These are phyloP conservation scores for Colletotrichum musicola DNA, from an alignment of 2,329 filamentous ascomycete genomes.

Conservation along the genomic window DNA sequence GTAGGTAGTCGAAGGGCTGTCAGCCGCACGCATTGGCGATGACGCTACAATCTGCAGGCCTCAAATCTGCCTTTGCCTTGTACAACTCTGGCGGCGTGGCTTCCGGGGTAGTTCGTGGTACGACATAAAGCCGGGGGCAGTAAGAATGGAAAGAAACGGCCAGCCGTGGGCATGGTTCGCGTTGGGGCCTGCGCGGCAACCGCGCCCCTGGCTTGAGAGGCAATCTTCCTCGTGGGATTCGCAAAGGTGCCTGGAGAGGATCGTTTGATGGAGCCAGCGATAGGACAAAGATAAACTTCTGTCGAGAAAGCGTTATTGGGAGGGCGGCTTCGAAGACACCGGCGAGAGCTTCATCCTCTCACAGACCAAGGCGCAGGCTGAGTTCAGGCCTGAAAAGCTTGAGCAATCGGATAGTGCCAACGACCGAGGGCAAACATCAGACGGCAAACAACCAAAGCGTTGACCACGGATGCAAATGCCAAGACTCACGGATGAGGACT, in stretches of 20 bases:
- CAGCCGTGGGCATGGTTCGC: too few species aligned
- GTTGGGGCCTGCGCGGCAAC: neutral
- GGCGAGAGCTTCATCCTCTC: neutral
- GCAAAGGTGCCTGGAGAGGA: neutral
- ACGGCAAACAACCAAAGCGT: constrained; percentile 4
- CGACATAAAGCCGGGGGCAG: neutral
- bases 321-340: neutral
- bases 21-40: neutral
- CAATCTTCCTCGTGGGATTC: neutral
- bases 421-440: neutral
- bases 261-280: neutral
- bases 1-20: neutral
- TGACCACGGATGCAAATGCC: constrained; percentile 1
- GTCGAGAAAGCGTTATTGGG: neutral
- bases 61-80: neutral
- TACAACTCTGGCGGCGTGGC: neutral
- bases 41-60: neutral
- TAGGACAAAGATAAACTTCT: neutral
- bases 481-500: neutral
- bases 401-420: neutral
- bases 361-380: too few species aligned
- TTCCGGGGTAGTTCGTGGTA: neutral
- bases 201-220: neutral
- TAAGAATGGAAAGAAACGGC: neutral
- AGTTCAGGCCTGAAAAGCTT: neutral